A percentile compares a stretch with the other conserved stretches of the same genome.
Evolutionary conservation across 2,329 filamentous ascomycete genomes (phyloP).

Genomic region (Xylariales sp.): DNA sequence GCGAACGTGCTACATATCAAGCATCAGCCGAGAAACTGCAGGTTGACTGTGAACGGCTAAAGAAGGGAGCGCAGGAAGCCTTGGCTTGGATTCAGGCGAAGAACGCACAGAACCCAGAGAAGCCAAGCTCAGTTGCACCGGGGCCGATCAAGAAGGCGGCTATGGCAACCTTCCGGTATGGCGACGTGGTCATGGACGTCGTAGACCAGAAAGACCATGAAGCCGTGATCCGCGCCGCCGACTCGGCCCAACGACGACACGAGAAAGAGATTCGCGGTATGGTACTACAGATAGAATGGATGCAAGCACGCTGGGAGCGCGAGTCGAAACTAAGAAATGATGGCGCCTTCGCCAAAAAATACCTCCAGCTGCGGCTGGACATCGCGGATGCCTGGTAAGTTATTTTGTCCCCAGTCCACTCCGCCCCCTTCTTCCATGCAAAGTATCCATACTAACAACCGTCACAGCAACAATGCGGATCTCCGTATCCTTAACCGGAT

Average conservation of each 20-base stretch:
- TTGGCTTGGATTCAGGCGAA: constrained; percentile 52
- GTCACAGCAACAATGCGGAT: constrained; percentile 86
- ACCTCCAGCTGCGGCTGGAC: constrained; percentile 81
- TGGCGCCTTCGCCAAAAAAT: constrained; percentile 87
- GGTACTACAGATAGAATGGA: constrained; percentile 89
- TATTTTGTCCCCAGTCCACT: constrained; percentile 29
- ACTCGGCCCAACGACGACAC: constrained; percentile 75
- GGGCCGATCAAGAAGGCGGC: constrained; percentile 41
- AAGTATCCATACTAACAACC: constrained; percentile 43
- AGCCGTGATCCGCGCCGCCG: constrained; percentile 67
- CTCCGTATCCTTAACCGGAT: constrained; percentile 87
- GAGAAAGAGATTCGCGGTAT: constrained; percentile 83
- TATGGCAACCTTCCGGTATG: constrained; percentile 51
- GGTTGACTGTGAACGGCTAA: constrained; percentile 61
- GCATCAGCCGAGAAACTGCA: constrained; percentile 66
- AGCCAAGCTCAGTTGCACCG: constrained; percentile 32
- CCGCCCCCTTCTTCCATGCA: constrained; percentile 18
- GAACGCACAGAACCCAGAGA: constrained; percentile 40
- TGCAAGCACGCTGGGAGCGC: constrained; percentile 82
- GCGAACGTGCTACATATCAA: constrained; percentile 70
- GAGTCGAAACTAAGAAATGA: constrained; percentile 84
- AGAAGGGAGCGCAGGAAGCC: constrained; percentile 54
- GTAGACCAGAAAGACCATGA: constrained; percentile 52
- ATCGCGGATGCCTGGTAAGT: constrained; percentile 92
- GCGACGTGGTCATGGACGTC: constrained; percentile 64